Percentiles rank a stretch among this genome's conserved stretches.
phyloP scores from a whole-genome alignment of 352 stramenopile species.

The Pythium sp. region DNA sequence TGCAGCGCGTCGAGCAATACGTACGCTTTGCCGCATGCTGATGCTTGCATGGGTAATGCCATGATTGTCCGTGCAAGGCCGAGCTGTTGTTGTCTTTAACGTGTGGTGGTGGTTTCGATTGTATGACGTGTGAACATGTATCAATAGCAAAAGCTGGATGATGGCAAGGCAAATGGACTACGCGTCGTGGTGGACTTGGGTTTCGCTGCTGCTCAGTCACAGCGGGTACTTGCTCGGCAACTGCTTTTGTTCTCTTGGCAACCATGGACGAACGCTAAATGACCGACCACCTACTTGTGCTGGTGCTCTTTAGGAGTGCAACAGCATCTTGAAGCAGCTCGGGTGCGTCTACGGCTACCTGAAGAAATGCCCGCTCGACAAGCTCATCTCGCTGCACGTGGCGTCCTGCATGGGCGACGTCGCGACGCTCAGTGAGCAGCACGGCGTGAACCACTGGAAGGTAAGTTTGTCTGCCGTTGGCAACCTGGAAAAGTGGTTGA shows the following conservation, averaged over 20 bases:
- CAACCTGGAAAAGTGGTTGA: no score
- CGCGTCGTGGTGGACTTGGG: constrained; percentile 67
- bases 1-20: constrained; percentile 78
- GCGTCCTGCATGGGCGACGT: constrained; percentile 40
- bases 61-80: no score
- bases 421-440: constrained; percentile 31
- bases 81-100: neutral
- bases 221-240: constrained; percentile 28
- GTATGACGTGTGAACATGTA: neutral
- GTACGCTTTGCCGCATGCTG: constrained; percentile 18
- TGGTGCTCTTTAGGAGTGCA: constrained; percentile 40
- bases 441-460: constrained; percentile 61
- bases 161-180: constrained; percentile 32
- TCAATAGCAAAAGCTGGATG: constrained; percentile 70
- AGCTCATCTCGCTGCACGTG: constrained; percentile 58
- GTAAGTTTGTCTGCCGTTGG: constrained; percentile 17
- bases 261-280: no score
- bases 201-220: constrained; percentile 47
- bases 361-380: constrained; percentile 63
- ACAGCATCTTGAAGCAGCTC: constrained; percentile 84
- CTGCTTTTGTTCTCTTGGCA: no score
- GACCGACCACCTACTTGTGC: no score
- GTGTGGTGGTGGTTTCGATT: constrained; percentile 1
- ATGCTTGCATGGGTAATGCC: no score
- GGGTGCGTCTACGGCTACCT: constrained; percentile 74